Evolutionary conservation across 495 filamentous ascomycete genomes (phyloP), one percentile per base, ranked within the genome.

Genomic region (Lepidopterella palustris): DNA sequence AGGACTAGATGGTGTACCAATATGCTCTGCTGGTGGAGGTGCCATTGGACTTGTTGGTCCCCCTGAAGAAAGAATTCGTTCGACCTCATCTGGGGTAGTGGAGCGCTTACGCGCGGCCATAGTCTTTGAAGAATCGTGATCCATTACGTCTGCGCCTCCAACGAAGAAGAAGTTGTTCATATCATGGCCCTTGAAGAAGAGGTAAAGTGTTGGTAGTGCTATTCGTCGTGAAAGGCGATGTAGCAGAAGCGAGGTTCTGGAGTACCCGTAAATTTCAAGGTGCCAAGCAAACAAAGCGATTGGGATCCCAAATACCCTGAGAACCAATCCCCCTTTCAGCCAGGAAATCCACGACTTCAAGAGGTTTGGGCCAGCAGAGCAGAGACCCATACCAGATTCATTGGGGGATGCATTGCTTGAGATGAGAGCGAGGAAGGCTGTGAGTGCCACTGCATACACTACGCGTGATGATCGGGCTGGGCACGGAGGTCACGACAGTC

Each of bases 191-290:
- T 47, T 35, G 54, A 51, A 45, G 25, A 52, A 51, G 61, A 39
- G 57, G 28, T 57, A 25, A 25, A 59, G n/a, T 23, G 32, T 42
- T 39, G 35, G 18, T 52, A 67, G 42, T 49, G 47, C 60, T 26
- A 67, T 35, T 42, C 57, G 56, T 21, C 58, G 58, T 45, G 65
- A 61, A 52, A 64, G 65, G 23, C 65, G 65, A 58, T 64, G 65
- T 49, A 64, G 61, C 47, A 68, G 45, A 26, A 60, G 57, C 53
- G 57, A 60, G 20, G 62, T 57, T 20, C 57, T 45, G 20, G 64
- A 63, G 53, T 51, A 55, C 26, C 63, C 63, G 29, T 62, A 66
- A 23, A 67, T 39, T 47, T 67, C 64, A 11, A 67, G 58, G 42
- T 67, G 60, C 26, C 62, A 53, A 32, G 57, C 56, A 40, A 67